These are phyloP conservation scores for Rhizopogon rudus DNA, from an alignment of 768 basidiomycete genomes.

Conservation along the genomic window DNA sequence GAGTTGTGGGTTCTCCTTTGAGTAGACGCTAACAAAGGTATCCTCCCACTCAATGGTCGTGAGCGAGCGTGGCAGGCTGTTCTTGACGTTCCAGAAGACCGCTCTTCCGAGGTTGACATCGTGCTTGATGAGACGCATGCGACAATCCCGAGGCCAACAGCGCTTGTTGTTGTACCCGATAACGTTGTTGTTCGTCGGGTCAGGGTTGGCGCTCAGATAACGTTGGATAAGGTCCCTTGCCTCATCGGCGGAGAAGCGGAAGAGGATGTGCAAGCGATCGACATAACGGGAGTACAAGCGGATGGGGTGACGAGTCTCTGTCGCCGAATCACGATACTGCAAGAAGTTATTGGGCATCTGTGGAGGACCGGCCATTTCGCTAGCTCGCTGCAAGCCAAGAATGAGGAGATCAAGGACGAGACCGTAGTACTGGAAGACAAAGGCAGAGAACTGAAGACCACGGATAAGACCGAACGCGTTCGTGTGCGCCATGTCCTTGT, in stretches of 20 bases:
- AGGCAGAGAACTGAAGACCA: conserved; percentile 96
- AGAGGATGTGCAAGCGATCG: conserved; percentile 90
- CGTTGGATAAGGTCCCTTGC: conserved; percentile 96
- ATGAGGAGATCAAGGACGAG: conserved; percentile 93
- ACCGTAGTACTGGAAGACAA: conserved; percentile 99
- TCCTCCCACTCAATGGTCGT: conserved; percentile 99
- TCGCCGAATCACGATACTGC: conserved; percentile 91
- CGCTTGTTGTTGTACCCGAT: conserved; percentile 99
- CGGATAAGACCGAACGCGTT: conserved; percentile 97
- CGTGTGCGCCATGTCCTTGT: conserved; percentile 98
- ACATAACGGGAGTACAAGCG: conserved; percentile 96
- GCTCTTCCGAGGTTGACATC: conserved; percentile 98
- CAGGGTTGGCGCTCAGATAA: conserved; percentile 95
- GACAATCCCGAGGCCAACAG: conserved; percentile 98
- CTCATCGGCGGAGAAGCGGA: conserved; percentile 97
- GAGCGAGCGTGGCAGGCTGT: conserved; percentile 88
- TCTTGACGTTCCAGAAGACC: conserved; percentile 99
- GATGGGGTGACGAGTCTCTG: conserved; percentile 97
- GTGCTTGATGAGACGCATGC: conserved; percentile 98
- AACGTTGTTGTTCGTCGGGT: conserved; percentile 98
- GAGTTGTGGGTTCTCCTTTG: conserved; percentile 95
- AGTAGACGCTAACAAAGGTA: conserved; percentile 95
- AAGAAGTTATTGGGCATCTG: conserved; percentile 98
- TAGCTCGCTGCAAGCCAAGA: conserved; percentile 94
- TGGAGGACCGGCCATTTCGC: conserved; percentile 98